These are phyloP conservation scores for Biscogniauxia mediterranea DNA, from an alignment of 2,329 filamentous ascomycete species.

Conservation along the genomic window DNA sequence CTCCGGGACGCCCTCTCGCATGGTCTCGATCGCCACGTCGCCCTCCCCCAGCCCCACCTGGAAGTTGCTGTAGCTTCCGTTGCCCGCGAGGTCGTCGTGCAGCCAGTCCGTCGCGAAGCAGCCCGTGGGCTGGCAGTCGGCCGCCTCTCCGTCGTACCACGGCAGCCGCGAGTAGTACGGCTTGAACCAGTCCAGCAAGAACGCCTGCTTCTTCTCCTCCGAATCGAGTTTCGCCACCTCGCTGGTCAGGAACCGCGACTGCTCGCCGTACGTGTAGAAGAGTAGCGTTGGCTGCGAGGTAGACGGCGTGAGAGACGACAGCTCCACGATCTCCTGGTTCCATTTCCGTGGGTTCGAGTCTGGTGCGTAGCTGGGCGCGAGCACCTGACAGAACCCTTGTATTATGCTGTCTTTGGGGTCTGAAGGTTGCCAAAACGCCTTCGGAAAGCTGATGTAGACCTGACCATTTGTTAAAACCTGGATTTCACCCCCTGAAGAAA, in stretches of 20 bases:
- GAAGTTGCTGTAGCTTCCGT: slow-evolving; percentile 84
- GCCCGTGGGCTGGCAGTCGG: slow-evolving; percentile 60
- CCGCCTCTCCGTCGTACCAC: slow-evolving; percentile 53
- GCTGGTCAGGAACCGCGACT: slow-evolving; percentile 54
- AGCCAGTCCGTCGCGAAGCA: slow-evolving; percentile 76
- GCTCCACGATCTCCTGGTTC: slow-evolving; percentile 75
- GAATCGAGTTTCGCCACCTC: slow-evolving; percentile 41
- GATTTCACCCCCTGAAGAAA: slow-evolving; percentile 15
- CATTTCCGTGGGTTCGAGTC: slow-evolving; percentile 62
- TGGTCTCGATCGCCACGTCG: slow-evolving; percentile 67
- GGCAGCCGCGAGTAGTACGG: slow-evolving; percentile 79
- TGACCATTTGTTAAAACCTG: slow-evolving; percentile 3
- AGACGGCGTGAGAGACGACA: slow-evolving; percentile 60
- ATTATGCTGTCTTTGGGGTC: slow-evolving; percentile 43
- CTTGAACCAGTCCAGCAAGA: slow-evolving; percentile 65
- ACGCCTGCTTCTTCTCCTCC: slow-evolving; percentile 47
- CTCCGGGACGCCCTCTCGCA: slow-evolving; percentile 62
- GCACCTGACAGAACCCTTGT: slow-evolving; percentile 73
- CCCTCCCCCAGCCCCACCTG: slow-evolving; percentile 70
- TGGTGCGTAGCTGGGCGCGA: slow-evolving; percentile 65
- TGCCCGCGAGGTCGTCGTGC: slow-evolving; percentile 73
- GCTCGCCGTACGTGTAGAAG: slow-evolving; percentile 74
- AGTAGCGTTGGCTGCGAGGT: slow-evolving; percentile 76
- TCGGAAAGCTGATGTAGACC: slow-evolving; percentile 68
- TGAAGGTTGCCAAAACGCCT: slow-evolving; percentile 66